phyloP scores from a whole-genome alignment of 2,329 filamentous ascomycete genomes.

The Aspergillus alliaceus region DNA sequence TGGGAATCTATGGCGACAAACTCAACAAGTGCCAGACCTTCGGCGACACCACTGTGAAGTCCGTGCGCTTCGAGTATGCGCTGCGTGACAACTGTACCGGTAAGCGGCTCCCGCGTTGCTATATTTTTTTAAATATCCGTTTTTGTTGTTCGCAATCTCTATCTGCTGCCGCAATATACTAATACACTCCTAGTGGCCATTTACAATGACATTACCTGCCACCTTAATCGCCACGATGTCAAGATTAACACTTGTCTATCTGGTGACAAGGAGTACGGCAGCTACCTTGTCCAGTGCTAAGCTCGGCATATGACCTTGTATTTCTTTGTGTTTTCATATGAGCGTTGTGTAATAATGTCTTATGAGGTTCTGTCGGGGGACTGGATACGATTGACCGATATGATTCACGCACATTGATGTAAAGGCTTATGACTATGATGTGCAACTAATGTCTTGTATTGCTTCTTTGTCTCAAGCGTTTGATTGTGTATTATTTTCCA shows the following conservation, averaged over 20 bases:
- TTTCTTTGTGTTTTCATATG: too few species aligned
- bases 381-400: too few species aligned
- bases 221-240: background rate
- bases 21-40: constrained; percentile 17
- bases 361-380: too few species aligned
- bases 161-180: background rate
- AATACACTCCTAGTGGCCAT: background rate
- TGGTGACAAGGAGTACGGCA: background rate
- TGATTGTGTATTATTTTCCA: too few species aligned
- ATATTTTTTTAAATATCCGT: background rate
- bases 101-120: background rate
- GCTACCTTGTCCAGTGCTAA: background rate
- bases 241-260: background rate
- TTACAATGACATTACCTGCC: background rate
- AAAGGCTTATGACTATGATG: too few species aligned
- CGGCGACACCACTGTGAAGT: constrained; percentile 1
- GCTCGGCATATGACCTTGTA: too few species aligned
- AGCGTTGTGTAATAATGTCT: too few species aligned
- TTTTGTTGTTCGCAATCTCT: too few species aligned
- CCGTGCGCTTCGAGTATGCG: constrained; percentile 15
- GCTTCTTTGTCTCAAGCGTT: too few species aligned
- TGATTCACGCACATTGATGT: too few species aligned
- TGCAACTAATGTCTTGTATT: too few species aligned
- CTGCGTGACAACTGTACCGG: background rate
- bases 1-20: constrained; percentile 15